Percentiles rank a stretch among this genome's conserved stretches.
Evolutionary conservation across 805 yeast species (phyloP).

Genomic region (Phaffomyces thermotolerans): DNA sequence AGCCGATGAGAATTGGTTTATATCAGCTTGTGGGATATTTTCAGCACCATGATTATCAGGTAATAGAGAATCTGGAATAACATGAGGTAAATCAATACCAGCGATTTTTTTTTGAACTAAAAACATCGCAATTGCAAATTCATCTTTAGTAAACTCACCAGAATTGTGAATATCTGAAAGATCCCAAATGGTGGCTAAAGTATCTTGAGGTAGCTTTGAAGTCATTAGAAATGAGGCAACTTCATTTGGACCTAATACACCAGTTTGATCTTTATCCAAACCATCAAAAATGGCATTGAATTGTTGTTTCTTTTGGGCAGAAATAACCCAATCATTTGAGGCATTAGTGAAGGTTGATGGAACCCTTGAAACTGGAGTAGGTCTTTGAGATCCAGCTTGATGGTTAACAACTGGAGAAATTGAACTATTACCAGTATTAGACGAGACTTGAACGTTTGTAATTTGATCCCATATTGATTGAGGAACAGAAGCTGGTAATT

Average conservation of each 20-base stretch:
- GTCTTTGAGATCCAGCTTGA: constrained; percentile 14
- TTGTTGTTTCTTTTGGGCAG: constrained; percentile 64
- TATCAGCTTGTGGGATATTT: neutral
- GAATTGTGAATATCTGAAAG: constrained; percentile 82
- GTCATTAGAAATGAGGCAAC: constrained; percentile 87
- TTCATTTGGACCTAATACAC: constrained; percentile 64
- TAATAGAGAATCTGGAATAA: constrained; percentile 61
- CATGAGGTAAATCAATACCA: constrained; percentile 72
- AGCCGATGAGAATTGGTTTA: constrained; percentile 11
- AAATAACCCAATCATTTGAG: constrained; percentile 56
- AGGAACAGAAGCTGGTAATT: constrained; percentile 47
- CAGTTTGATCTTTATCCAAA: constrained; percentile 59
- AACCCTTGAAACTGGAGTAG: constrained; percentile 25
- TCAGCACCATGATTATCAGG: constrained; percentile 17
- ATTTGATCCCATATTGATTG: constrained; percentile 32
- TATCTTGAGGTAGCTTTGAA: constrained; percentile 78
- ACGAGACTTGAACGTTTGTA: constrained; percentile 13
- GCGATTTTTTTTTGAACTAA: constrained; percentile 78
- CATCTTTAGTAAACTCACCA: constrained; percentile 72
- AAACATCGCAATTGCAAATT: constrained; percentile 91
- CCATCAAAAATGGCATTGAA: constrained; percentile 74
- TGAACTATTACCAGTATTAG: constrained; percentile 14
- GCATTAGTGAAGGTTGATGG: constrained; percentile 32
- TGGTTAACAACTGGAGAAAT: constrained; percentile 8
- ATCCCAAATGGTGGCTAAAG: constrained; percentile 90